Evolutionary conservation across 2,329 filamentous ascomycete genomes (phyloP).

Genomic region (Daldinia eschscholtzii): DNA sequence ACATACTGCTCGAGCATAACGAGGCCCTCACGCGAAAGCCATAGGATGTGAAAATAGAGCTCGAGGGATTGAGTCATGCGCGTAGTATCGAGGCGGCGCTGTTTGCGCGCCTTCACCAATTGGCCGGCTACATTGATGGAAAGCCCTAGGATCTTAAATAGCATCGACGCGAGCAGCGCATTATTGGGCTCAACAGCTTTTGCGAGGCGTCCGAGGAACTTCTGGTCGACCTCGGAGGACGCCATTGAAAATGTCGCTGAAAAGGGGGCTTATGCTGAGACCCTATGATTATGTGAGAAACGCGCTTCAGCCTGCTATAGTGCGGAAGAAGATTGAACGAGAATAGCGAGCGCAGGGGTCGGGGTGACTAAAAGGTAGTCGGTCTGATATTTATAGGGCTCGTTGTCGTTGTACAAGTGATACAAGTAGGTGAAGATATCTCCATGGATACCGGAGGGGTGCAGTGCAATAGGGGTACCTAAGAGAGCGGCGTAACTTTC

Average conservation of each 20-base stretch:
- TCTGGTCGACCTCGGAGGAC: conserved; percentile 96
- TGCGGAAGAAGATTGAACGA: background rate
- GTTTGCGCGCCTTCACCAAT: conserved; percentile 83
- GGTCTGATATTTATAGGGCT: conserved; percentile 10
- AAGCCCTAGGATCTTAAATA: conserved; percentile 92
- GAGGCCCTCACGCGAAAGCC: conserved; percentile 92
- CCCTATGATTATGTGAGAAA: conserved; percentile 30
- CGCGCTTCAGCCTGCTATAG: background rate
- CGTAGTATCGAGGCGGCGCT: conserved; percentile 84
- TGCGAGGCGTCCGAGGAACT: conserved; percentile 92
- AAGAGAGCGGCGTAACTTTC: background rate
- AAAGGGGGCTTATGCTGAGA: conserved; percentile 7
- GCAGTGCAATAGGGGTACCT: background rate
- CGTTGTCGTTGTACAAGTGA: conserved; percentile 15
- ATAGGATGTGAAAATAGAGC: conserved; percentile 89
- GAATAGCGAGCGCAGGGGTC: background rate
- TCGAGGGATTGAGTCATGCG: conserved; percentile 83
- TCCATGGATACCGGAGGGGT: background rate
- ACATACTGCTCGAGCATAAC: conserved; percentile 90
- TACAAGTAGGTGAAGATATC: background rate
- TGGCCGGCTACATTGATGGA: conserved; percentile 89
- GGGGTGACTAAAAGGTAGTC: background rate
- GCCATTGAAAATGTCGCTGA: conserved; percentile 72
- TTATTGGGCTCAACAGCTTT: conserved; percentile 82
- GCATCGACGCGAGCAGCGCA: conserved; percentile 80